These are phyloP conservation scores for Parachlorella kessleri DNA, from an alignment of 139 green algal genomes.

Conservation along the genomic window DNA sequence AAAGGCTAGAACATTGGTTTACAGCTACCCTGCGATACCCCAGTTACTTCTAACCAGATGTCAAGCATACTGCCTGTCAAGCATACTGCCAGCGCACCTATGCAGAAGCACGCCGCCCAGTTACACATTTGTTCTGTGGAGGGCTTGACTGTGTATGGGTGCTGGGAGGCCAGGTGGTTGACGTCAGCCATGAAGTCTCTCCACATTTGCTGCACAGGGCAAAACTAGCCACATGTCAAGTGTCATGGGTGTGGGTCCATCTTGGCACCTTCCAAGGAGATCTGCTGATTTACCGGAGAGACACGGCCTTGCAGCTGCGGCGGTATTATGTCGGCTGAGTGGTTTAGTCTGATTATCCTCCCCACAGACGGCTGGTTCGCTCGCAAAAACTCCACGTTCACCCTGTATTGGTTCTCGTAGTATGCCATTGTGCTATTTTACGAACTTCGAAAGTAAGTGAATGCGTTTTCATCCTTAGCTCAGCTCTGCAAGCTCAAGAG, in stretches of 20 bases:
- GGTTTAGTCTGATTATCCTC: slow-evolving; percentile 32
- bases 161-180: slow-evolving; percentile 7
- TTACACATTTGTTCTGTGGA: slow-evolving; percentile 6
- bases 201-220: slow-evolving; percentile 2
- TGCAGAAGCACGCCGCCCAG: slow-evolving; percentile 8
- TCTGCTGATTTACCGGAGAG: neutral
- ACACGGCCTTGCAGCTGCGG: slow-evolving; percentile 21
- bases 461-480: no score
- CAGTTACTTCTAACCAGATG: no score
- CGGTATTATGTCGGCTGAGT: slow-evolving; percentile 24
- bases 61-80: no score
- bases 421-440: slow-evolving; percentile 18
- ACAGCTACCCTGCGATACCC: no score
- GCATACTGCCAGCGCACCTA: slow-evolving; percentile 26
- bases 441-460: no score
- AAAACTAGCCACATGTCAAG: no score
- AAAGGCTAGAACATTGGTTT: no score
- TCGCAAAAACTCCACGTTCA: slow-evolving; percentile 39
- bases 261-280: neutral
- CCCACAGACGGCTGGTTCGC: slow-evolving; percentile 1
- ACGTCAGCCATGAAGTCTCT: slow-evolving; percentile 10
- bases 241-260: no score
- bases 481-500: no score
- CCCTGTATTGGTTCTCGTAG: slow-evolving; percentile 29
- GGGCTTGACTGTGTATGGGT: slow-evolving; percentile 27